These are phyloP conservation scores for Trichosporon asahii DNA, from an alignment of 1,284 basidiomycete species.

Conservation along the genomic window DNA sequence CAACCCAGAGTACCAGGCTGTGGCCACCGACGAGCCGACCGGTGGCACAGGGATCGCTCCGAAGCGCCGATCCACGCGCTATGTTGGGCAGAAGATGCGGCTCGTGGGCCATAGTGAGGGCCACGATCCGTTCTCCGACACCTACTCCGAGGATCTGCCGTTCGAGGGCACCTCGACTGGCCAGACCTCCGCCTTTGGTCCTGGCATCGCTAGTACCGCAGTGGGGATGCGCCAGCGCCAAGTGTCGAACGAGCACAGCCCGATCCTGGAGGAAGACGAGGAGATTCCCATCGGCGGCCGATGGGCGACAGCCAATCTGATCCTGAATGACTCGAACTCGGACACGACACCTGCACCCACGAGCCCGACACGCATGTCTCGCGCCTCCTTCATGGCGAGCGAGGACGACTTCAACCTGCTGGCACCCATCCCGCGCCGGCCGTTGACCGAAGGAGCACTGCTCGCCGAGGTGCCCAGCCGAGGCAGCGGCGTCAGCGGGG, in stretches of 20 bases:
- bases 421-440: background rate
- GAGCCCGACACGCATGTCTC: constrained; percentile 1
- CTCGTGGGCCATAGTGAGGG: constrained; percentile 8
- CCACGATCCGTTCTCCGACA: constrained; percentile 7
- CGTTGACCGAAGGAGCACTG: background rate
- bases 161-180: background rate
- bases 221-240: constrained; percentile 1
- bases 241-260: constrained; percentile 3
- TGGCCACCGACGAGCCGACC: background rate
- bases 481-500: background rate
- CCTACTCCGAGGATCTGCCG: background rate
- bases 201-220: background rate
- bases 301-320: background rate
- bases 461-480: background rate
- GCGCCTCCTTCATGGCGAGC: constrained; percentile 2
- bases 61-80: background rate
- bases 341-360: background rate
- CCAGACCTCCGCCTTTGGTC: background rate
- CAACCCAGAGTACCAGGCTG: constrained; percentile 1
- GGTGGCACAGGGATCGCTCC: background rate
- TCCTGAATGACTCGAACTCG: background rate
- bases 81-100: constrained; percentile 4
- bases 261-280: constrained; percentile 1
- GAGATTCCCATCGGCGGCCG: background rate
- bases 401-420: constrained; percentile 7